Evolutionary conservation across 345 rosid genomes (phyloP).

Genomic region (Firmiana major): DNA sequence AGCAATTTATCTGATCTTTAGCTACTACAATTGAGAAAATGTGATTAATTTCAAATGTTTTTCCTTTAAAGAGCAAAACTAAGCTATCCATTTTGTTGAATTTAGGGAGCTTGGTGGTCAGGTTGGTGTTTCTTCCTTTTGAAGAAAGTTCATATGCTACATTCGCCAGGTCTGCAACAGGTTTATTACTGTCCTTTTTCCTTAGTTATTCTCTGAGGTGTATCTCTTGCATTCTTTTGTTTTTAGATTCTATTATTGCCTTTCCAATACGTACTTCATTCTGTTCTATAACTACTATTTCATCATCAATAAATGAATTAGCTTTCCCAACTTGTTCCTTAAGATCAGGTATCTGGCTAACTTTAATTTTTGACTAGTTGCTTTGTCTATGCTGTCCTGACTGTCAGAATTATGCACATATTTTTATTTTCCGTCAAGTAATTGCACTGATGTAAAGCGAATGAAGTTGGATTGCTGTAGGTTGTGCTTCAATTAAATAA

Average conservation of each 20-base stretch:
- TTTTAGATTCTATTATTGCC: background rate
- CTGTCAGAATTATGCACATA: background rate
- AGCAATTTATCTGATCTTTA: conserved; percentile 12
- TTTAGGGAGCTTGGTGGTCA: conserved; percentile 92
- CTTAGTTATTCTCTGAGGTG: background rate
- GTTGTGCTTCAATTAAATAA: background rate
- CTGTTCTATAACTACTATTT: background rate
- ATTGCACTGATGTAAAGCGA: background rate
- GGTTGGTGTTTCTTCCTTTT: conserved; percentile 89
- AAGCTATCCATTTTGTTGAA: conserved; percentile 11
- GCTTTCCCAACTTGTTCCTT: background rate
- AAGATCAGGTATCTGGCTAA: background rate
- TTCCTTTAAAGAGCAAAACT: conserved; percentile 2
- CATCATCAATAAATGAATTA: background rate
- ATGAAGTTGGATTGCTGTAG: background rate
- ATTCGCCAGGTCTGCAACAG: conserved; percentile 98
- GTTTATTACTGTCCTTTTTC: conserved; percentile 63
- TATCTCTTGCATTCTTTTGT: background rate
- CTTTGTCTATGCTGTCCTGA: background rate
- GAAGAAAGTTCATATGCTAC: conserved; percentile 94
- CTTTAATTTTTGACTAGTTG: background rate
- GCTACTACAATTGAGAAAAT: conserved; percentile 6
- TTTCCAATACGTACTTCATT: background rate
- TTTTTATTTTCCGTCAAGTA: background rate
- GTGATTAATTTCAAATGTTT: background rate